Base-by-base conservation (phyloP, 768 basidiomycete species). In the Tephrocybe sp. region DNA sequence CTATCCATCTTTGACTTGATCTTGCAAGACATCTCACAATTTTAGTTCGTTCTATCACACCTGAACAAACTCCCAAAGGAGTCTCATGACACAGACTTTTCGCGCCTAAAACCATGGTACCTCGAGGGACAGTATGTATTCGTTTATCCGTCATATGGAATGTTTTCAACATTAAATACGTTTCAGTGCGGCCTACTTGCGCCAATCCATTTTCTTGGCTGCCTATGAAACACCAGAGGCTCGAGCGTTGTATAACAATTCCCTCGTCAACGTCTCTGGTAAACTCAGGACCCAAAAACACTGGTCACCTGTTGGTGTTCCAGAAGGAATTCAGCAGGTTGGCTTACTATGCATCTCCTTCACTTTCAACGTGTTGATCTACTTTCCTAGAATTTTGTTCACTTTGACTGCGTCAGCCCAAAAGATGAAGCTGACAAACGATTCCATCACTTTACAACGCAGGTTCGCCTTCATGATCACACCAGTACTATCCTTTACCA, bases 61-160 rank as follows among this genome's bases (percentile, higher is more conserved):
- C 68, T 97, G 51, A 98, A 97, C 69, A 77, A 87, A 57, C 74
- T 97, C 10, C 97, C 97, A 1, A 91, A 93, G 60, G 90, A 94
- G 59, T 91, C 94, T 1, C 94, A 86, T 56, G 89, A 94, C 53
- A 82, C 89, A 19, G 97, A 98, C 67, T 97, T 98, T 70, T 95
- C 94, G 9, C 83, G 97, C 10, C 88, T 98, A 59, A 98, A 97
- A 69, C 91, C 93, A 1, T 98, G 97, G 97, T 97, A 94, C 65
- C 79, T 98, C 10, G 95, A 98, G 57, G 88, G 87, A 63, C 81
- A 92, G 94, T 97, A 68, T 62, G 91, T 8, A 45, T 3, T 19
- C 11, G 4, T 15, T 4, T 34, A 38, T 19, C 10, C 11, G n/a
- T n/a, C n/a, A n/a, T n/a, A n/a, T n/a, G n/a, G 36, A 19, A 30